Conservation (phyloP, 2,329 filamentous ascomycete species). For the Hysterium pulicare region DNA sequence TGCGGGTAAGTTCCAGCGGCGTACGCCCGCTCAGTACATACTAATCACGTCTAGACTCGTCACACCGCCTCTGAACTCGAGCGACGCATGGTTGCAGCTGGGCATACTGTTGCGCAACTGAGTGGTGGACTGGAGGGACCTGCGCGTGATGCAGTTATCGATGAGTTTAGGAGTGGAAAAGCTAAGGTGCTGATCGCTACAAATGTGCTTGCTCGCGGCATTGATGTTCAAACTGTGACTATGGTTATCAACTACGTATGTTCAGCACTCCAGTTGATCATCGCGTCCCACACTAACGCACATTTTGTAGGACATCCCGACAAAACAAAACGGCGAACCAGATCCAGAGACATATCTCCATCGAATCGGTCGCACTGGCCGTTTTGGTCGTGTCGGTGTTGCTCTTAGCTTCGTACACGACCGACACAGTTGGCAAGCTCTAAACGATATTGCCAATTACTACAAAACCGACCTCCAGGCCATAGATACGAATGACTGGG, state of each 20-base stretch:
- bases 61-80: constrained; percentile 83
- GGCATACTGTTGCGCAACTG: constrained; percentile 86
- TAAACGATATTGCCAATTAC: constrained; percentile 74
- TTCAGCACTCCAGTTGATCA: constrained; percentile 1
- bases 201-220: constrained; percentile 92
- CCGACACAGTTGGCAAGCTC: constrained; percentile 72
- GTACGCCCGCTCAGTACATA: background rate
- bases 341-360: constrained; percentile 97
- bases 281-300: constrained; percentile 11
- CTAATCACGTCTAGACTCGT: constrained; percentile 59
- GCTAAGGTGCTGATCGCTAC: constrained; percentile 98
- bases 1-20: constrained; percentile 69
- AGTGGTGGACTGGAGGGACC: constrained; percentile 83
- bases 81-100: constrained; percentile 78
- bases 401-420: constrained; percentile 94
- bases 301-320: constrained; percentile 51
- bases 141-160: constrained; percentile 79
- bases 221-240: constrained; percentile 86
- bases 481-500: constrained; percentile 86
- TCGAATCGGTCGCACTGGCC: constrained; percentile 93
- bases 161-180: constrained; percentile 78
- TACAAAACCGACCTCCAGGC: constrained; percentile 79
- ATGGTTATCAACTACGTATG: constrained; percentile 95
- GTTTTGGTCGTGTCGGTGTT: constrained; percentile 94
- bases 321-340: constrained; percentile 61